Percentiles rank a stretch among this genome's conserved stretches.
phyloP scores from a whole-genome alignment of 306 rosid genomes.

The Sicyos baderoa region DNA sequence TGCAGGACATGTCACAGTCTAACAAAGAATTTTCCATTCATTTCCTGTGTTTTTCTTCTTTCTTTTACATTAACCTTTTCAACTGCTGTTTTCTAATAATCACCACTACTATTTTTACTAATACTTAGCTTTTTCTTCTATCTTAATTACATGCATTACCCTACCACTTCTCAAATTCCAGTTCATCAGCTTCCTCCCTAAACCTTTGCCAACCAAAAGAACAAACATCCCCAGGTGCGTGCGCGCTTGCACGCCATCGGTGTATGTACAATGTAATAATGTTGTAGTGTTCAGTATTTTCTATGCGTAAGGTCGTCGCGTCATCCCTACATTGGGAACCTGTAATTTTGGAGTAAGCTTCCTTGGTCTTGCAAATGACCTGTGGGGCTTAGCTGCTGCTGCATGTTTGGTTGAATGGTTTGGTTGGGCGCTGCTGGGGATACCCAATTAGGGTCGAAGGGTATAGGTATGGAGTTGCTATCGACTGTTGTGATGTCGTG shows the following conservation, averaged over 20 bases:
- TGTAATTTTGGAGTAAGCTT: conserved; percentile 22
- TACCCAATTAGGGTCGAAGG: conserved; percentile 49
- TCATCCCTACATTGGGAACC: conserved; percentile 25
- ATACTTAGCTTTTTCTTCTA: conserved; percentile 2
- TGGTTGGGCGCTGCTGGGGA: conserved; percentile 35
- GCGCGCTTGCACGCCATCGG: neutral
- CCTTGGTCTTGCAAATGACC: conserved; percentile 24
- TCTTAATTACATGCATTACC: neutral
- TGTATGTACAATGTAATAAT: conserved; percentile 4
- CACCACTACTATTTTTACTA: neutral
- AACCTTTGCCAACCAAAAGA: conserved; percentile 4
- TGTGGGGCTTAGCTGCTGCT: conserved; percentile 24
- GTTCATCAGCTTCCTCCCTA: neutral
- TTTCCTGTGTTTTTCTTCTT: neutral
- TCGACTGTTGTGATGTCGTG: conserved; percentile 81
- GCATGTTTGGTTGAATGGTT: conserved; percentile 23
- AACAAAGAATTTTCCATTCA: conserved; percentile 13
- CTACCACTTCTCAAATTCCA: conserved; percentile 2
- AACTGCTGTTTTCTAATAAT: conserved; percentile 3
- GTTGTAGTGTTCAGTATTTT: neutral
- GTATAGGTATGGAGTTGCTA: conserved; percentile 25
- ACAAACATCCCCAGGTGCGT: neutral
- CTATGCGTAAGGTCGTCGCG: neutral
- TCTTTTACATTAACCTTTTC: neutral
- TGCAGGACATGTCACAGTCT: neutral